Conservation (phyloP, 1,284 basidiomycete species). For the Tranzscheliella williamsii region DNA sequence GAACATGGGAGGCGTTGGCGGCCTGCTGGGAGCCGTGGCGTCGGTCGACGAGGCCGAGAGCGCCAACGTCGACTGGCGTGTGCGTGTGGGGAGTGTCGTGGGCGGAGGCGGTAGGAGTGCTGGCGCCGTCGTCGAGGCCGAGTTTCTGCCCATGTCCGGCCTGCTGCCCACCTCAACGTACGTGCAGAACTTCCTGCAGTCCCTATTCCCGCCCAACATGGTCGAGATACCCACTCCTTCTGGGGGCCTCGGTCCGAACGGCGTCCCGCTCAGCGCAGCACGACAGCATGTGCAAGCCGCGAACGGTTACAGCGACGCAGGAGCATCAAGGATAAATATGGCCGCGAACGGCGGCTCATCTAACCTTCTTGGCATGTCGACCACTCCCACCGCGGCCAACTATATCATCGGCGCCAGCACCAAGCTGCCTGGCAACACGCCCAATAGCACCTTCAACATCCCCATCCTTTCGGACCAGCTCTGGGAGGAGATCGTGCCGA, state of each 20-base stretch:
- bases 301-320: neutral
- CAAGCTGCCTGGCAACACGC: constrained; percentile 1
- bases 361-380: neutral
- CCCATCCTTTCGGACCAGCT: constrained; percentile 34
- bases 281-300: neutral
- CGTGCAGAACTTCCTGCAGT: constrained; percentile 25
- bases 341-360: neutral
- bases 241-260: neutral
- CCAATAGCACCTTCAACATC: constrained; percentile 26
- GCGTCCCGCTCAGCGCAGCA: neutral
- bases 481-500: constrained; percentile 39
- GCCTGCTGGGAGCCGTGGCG: constrained; percentile 22
- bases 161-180: constrained; percentile 28
- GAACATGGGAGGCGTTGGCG: constrained; percentile 13
- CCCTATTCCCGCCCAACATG: constrained; percentile 23
- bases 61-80: constrained; percentile 28
- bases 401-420: constrained; percentile 17
- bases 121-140: constrained; percentile 39
- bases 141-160: constrained; percentile 25
- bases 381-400: constrained; percentile 1
- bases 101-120: constrained; percentile 38
- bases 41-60: constrained; percentile 6
- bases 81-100: constrained; percentile 37
- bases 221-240: constrained; percentile 4
- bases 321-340: neutral